phyloP scores from a whole-genome alignment of 2,329 filamentous ascomycete genomes.

The Fusarium chlamydosporum region DNA sequence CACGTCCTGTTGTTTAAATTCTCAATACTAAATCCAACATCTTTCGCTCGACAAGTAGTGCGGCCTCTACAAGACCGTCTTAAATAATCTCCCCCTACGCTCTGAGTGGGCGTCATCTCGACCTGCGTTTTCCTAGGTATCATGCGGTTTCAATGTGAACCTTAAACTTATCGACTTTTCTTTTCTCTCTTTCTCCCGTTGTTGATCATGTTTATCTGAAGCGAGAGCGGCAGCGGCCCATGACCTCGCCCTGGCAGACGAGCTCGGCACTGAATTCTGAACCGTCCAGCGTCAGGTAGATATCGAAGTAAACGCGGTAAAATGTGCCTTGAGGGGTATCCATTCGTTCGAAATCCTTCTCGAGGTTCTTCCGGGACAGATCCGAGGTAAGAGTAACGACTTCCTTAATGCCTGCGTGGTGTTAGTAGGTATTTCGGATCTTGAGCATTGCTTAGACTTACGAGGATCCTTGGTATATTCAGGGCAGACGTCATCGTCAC shows the following conservation, averaged over 20 bases:
- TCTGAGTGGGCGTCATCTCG: constrained; percentile 23
- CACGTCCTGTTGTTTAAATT: constrained; percentile 33
- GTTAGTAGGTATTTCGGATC: constrained; percentile 47
- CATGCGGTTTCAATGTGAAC: constrained; percentile 48
- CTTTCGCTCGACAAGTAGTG: constrained; percentile 42
- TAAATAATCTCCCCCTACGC: constrained; percentile 26
- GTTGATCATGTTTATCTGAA: constrained; percentile 71
- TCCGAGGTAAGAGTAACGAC: constrained; percentile 98
- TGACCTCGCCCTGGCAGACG: constrained; percentile 99
- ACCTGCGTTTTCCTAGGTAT: constrained; percentile 48
- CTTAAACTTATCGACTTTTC: constrained; percentile 47
- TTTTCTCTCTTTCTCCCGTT: constrained; percentile 35
- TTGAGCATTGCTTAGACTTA: constrained; percentile 69
- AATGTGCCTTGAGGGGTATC: constrained; percentile 97
- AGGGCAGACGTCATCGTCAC: constrained; percentile 96
- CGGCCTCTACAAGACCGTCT: constrained; percentile 28
- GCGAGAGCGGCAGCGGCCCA: constrained; percentile 94
- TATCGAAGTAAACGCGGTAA: constrained; percentile 85
- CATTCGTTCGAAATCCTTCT: constrained; percentile 99
- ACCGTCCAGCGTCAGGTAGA: constrained; percentile 94
- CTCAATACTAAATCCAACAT: constrained; percentile 45
- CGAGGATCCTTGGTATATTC: constrained; percentile 99
- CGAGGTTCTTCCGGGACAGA: constrained; percentile 95
- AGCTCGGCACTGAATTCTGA: constrained; percentile 98
- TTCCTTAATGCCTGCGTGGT: constrained; percentile 89